Base-by-base conservation (phyloP, 371 early-diverging fungal species). In the Coemansia sp. region DNA sequence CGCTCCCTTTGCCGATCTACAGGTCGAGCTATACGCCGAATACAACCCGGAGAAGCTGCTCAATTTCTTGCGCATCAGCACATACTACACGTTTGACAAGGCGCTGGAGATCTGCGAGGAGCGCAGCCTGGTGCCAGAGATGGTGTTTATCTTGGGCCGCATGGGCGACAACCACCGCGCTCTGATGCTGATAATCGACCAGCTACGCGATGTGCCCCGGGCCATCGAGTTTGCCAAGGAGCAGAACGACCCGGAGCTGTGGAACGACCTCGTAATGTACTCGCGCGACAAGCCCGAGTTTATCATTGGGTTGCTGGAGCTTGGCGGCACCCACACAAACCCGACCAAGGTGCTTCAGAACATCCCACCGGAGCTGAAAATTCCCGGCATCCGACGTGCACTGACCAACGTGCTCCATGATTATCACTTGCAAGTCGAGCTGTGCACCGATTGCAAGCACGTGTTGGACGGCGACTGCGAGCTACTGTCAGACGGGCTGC, bases 191-290 rank as follows among this genome's bases (percentile, higher is more conserved):
- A 96, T 98, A 59, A 94, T 97, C 49, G 87, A 89, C 40, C 82
- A 90, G 45, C 79, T 97, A 11, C 87, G 85, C 16, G 94, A 98
- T 80, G 93, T 96, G 5, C 87, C 93, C n/a, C 75, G 93, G 85
- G 98, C 98, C 0, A 96, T 98, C 63, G 94, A 94, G 54, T 98
- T 96, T 83, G 94, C 95, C 0, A 92, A 93, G 81, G 95, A 96
- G 54, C 96, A 97, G 80, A 91, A 93, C 60, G 97, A 98, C 77
- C 87, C 89, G 32, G 92, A 90, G 16, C 80, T 98, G 52, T 98
- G 98, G 98, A 90, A 93, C 67, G 97, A 96, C 74, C 71, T 98
- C 42, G 78, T 97, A 1, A 68, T 59, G 61, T 80, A 67, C 52
- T 70, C 74, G 20, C 56, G 60, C 14, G 65, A 69, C 53, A 68